Base-by-base conservation (phyloP, 140 eudicot genomes). In the Flaveria floridana region DNA sequence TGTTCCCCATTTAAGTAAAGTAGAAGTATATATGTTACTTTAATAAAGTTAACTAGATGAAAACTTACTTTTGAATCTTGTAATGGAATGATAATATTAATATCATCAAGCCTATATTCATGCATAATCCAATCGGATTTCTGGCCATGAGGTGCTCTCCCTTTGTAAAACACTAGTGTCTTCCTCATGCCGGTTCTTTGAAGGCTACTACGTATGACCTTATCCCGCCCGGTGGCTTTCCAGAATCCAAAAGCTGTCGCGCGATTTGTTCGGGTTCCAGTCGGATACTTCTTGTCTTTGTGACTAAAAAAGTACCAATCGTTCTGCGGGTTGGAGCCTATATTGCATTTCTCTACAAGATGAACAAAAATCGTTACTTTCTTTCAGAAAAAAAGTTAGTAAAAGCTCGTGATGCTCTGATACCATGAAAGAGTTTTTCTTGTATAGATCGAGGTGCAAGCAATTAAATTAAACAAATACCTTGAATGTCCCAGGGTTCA, bases 121-220 rank as follows among this genome's bases (percentile, higher is more conserved):
- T 89, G 96, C 96, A 89, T 89, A 68, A 89, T 89, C 91, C 91
- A 89, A 46, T 89, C 89, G 2, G 96, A 86, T 79, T 89, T 89
- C 51, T 82, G 86, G 7, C 96, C 96, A 67, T 89, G 92, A 3
- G 96, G 96, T 5, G 96, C 96, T 64, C 96, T 65, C 28, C 96
- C 96, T 74, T 80, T 83, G 79, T 89, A 89, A 25, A 86, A 89
- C 18, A 89, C 96, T 5, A 89, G 44, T 1, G 95, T 88, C 72
- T 88, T 88, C 82, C 95, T 81, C 91, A 86, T 88, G 15, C 72
- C 81, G n/a, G 72, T 75, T 75, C 81, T 75, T 78, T 1, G 20
- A 63, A 30, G 71, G 44, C 72, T 65, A 61, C 82, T 76, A 34
- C 70, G 81, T 25, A 86, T 80, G 6, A 79, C 78, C 73, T 84